A percentile compares a stretch with the other conserved stretches of the same genome.
phyloP scores from a whole-genome alignment of 352 stramenopile species.

The Pythium rishiriense region DNA sequence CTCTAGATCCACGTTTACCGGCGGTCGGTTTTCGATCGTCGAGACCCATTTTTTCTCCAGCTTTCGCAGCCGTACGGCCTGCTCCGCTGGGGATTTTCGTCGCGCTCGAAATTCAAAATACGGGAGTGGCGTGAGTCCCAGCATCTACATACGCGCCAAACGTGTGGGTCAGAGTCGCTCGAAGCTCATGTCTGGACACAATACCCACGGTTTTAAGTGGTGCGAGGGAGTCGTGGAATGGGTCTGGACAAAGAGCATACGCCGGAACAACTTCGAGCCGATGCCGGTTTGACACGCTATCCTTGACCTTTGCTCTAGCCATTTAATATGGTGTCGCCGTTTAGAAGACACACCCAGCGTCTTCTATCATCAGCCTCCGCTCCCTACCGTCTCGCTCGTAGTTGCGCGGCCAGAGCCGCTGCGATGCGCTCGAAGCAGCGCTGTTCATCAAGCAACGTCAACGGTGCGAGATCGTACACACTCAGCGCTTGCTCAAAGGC shows the following conservation, averaged over 20 bases:
- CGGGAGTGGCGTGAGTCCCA: background rate
- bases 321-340: no score
- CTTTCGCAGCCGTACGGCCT: background rate
- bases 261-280: background rate
- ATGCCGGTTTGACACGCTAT: background rate
- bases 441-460: constrained; percentile 18
- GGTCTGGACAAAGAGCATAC: background rate
- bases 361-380: background rate
- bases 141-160: no score
- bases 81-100: background rate
- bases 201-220: background rate
- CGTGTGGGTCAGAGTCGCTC: background rate
- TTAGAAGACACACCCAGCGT: no score
- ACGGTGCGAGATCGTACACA: constrained; percentile 13
- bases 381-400: constrained; percentile 1
- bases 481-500: background rate
- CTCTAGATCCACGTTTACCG: background rate
- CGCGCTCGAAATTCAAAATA: background rate
- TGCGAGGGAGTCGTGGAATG: background rate
- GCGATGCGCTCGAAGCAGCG: constrained; percentile 8
- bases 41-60: constrained; percentile 10
- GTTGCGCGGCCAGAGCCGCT: background rate
- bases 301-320: background rate
- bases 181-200: background rate
- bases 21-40: constrained; percentile 5